Conservation (phyloP, 805 yeast genomes). For the Dipodascus geniculatus region DNA sequence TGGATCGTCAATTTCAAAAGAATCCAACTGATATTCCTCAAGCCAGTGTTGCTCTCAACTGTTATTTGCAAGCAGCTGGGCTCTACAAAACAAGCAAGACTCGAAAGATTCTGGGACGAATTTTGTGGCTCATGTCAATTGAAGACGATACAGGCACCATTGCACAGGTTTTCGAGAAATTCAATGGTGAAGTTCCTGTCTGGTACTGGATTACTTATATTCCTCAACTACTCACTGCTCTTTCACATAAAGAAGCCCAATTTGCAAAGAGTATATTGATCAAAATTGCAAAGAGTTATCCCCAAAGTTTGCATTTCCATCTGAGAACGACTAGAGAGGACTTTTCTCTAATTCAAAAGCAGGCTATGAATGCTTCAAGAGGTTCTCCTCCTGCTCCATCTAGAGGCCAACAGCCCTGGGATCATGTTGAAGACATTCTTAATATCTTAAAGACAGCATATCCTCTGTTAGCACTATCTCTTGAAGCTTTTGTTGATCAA, state of each 20-base stretch:
- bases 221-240: conserved; percentile 82
- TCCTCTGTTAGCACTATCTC: conserved; percentile 81
- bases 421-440: conserved; percentile 83
- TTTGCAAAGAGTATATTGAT: conserved; percentile 80
- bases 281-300: conserved; percentile 89
- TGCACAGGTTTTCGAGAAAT: conserved; percentile 79
- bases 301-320: conserved; percentile 95
- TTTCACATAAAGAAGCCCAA: conserved; percentile 84
- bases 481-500: conserved; percentile 93
- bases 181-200: conserved; percentile 92
- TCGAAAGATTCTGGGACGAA: conserved; percentile 74
- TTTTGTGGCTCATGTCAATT: conserved; percentile 84
- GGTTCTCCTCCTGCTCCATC: conserved; percentile 9
- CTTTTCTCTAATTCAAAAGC: conserved; percentile 75
- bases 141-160: conserved; percentile 77
- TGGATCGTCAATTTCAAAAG: conserved; percentile 77
- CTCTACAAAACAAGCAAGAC: conserved; percentile 87
- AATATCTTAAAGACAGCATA: conserved; percentile 93
- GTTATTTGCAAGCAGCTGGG: conserved; percentile 96
- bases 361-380: conserved; percentile 33
- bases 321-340: conserved; percentile 92
- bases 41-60: conserved; percentile 90
- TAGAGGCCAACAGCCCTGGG: conserved; percentile 73
- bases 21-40: conserved; percentile 67
- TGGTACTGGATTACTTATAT: conserved; percentile 99